Evolutionary conservation across 2,329 filamentous ascomycete genomes (phyloP).

Genomic region (Trichophyton schoenleinii): DNA sequence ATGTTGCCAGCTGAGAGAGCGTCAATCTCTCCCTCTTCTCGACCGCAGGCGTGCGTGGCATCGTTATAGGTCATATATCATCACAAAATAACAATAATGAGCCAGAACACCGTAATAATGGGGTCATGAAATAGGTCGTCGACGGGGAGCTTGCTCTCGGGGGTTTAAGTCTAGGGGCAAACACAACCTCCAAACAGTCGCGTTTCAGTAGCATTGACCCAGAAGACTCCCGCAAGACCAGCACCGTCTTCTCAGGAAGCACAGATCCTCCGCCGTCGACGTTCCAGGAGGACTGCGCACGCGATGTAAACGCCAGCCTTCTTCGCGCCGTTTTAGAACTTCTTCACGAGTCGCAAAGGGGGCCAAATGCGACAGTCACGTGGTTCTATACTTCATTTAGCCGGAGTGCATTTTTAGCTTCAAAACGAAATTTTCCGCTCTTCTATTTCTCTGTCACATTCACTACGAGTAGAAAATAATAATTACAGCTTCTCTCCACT

Average conservation of each 20-base stretch:
- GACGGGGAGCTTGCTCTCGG: neutral
- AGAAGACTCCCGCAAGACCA: neutral
- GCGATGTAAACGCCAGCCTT: neutral
- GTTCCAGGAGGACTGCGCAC: neutral
- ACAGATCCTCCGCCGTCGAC: neutral
- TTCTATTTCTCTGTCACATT: neutral
- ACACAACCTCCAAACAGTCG: neutral
- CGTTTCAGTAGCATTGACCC: neutral
- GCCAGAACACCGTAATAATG: too few species aligned
- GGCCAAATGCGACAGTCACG: neutral
- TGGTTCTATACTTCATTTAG: neutral
- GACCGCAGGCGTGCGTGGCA: conserved; percentile 16
- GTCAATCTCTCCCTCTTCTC: conserved; percentile 58
- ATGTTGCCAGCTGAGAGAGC: conserved; percentile 73
- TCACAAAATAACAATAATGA: neutral
- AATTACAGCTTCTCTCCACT: neutral
- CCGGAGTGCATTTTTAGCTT: neutral
- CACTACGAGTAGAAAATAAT: neutral
- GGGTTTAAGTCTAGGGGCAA: neutral
- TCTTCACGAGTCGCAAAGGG: neutral
- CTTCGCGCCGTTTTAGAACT: neutral
- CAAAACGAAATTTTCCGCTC: neutral
- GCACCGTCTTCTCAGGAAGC: neutral
- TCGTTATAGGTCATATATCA: conserved; percentile 5
- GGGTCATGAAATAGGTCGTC: neutral